Evolutionary conservation across 1,284 basidiomycete species (phyloP).

Genomic region (Rhodotorula sp.): DNA sequence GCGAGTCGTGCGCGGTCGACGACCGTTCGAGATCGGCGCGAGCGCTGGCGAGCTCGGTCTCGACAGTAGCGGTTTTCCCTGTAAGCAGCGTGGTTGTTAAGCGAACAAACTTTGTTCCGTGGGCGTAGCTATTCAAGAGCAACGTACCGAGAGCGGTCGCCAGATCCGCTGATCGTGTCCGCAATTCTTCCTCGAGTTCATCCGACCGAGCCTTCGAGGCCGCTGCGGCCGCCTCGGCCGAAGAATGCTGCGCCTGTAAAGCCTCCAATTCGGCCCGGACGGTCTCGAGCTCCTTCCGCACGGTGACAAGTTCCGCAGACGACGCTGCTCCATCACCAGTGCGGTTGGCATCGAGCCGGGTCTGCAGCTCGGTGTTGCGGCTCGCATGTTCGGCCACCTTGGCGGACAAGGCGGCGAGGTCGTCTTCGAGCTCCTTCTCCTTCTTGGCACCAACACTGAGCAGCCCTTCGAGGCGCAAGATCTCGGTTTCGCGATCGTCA

Average conservation of each 20-base stretch:
- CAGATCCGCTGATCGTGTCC: not conserved
- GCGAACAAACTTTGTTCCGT: too few species aligned
- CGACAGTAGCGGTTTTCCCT: constrained; percentile 18
- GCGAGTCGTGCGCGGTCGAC: not conserved
- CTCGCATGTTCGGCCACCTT: constrained; percentile 15
- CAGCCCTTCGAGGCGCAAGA: constrained; percentile 21
- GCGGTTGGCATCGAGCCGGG: constrained; percentile 5
- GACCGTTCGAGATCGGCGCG: constrained; percentile 24
- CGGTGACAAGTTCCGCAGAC: not conserved
- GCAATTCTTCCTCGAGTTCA: constrained; percentile 18
- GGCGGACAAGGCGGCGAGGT: constrained; percentile 20
- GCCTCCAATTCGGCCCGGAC: constrained; percentile 1
- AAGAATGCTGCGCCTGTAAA: not conserved
- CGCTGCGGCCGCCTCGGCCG: not conserved
- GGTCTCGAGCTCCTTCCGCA: constrained; percentile 12
- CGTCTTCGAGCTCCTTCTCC: constrained; percentile 24
- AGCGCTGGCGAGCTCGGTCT: constrained; percentile 19
- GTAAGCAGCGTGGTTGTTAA: not conserved
- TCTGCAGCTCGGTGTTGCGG: constrained; percentile 19
- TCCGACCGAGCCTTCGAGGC: constrained; percentile 18
- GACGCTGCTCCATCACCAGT: too few species aligned
- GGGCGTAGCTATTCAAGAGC: not conserved
- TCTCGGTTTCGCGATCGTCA: constrained; percentile 22
- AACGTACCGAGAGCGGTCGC: not conserved
- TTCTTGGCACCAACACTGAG: not conserved